Conservation (phyloP, 495 filamentous ascomycete genomes). For the Aspergillus sclerotiicarbonarius region DNA sequence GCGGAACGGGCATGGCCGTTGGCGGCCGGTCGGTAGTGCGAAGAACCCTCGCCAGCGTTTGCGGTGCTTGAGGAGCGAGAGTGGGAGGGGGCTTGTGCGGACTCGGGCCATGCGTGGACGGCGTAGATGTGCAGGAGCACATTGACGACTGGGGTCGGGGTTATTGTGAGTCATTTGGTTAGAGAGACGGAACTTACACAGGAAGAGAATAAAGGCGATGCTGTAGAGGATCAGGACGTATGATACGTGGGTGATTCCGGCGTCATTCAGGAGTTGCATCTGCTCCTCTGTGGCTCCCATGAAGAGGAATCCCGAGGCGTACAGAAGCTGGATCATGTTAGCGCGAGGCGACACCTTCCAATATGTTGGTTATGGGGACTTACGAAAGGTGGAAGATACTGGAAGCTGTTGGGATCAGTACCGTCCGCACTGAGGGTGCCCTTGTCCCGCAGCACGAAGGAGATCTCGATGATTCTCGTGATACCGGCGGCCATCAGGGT, state of each 20-base stretch:
- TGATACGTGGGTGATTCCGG: constrained; percentile 80
- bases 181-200: constrained; percentile 54
- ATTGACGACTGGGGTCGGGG: constrained; percentile 56
- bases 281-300: constrained; percentile 98
- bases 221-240: constrained; percentile 91
- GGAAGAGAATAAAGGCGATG: constrained; percentile 84
- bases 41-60: constrained; percentile 15
- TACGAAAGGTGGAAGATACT: constrained; percentile 89
- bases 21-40: constrained; percentile 6
- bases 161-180: not conserved
- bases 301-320: constrained; percentile 92
- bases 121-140: constrained; percentile 84
- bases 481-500: constrained; percentile 89
- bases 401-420: constrained; percentile 78
- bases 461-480: constrained; percentile 84
- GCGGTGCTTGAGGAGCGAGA: constrained; percentile 15
- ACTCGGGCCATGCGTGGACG: constrained; percentile 54
- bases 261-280: constrained; percentile 70
- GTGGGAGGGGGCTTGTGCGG: constrained; percentile 27
- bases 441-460: constrained; percentile 78
- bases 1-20: constrained; percentile 53
- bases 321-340: constrained; percentile 65
- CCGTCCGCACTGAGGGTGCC: constrained; percentile 55
- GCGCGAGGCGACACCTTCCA: constrained; percentile 1
- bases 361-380: constrained; percentile 33